Evolutionary conservation across 768 basidiomycete genomes (phyloP).

Genomic region (Fibroporia radiculosa): DNA sequence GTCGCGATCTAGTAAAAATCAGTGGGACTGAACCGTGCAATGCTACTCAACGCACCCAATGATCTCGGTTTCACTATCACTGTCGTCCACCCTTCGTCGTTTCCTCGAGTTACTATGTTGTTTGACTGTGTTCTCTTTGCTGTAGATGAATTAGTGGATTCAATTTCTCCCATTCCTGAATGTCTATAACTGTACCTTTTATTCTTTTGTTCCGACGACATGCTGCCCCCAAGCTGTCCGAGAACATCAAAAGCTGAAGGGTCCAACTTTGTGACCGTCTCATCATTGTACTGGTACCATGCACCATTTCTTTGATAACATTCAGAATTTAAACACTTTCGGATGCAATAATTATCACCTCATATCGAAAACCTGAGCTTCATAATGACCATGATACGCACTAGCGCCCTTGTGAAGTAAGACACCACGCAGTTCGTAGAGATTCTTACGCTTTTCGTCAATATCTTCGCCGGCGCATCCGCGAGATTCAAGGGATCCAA

Average conservation of each 20-base stretch:
- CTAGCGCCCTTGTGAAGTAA: constrained; percentile 87
- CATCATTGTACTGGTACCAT: constrained; percentile 95
- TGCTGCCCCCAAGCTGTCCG: too few relatives aligned
- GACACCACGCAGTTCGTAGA: constrained; percentile 83
- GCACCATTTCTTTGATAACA: constrained; percentile 41
- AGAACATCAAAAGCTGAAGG: too few relatives aligned
- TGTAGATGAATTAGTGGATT: background rate
- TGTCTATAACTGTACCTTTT: too few relatives aligned
- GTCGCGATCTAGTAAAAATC: background rate
- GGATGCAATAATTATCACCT: constrained; percentile 31
- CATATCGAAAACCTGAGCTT: constrained; percentile 73
- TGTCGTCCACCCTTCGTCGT: constrained; percentile 38
- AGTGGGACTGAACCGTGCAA: background rate
- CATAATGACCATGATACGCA: constrained; percentile 88
- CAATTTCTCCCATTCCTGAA: too few relatives aligned
- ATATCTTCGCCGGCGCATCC: constrained; percentile 1
- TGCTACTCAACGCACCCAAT: constrained; percentile 11
- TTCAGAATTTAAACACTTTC: background rate
- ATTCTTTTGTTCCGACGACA: too few relatives aligned
- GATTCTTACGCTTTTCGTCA: constrained; percentile 8
- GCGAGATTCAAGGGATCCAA: constrained; percentile 26
- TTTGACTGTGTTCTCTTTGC: background rate
- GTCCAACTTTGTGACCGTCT: constrained; percentile 61
- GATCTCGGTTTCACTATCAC: constrained; percentile 19
- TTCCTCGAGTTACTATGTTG: constrained; percentile 28